These are phyloP conservation scores for Asclepias syriaca DNA, from an alignment of 257 asterid genomes.

Conservation along the genomic window DNA sequence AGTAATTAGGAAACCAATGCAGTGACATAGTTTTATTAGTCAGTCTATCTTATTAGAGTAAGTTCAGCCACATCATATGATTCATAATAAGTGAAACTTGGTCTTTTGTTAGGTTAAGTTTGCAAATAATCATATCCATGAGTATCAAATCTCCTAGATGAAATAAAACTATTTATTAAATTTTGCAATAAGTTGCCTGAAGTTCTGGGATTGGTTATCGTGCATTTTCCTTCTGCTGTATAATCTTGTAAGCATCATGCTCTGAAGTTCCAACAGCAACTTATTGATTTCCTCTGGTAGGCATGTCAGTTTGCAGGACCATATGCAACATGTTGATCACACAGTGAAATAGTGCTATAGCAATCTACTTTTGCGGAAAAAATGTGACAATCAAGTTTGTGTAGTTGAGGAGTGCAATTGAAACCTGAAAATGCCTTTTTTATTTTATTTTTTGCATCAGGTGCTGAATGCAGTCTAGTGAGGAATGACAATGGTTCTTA, in stretches of 20 bases:
- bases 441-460: constrained; percentile 28
- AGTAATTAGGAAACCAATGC: background rate
- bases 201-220: background rate
- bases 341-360: background rate
- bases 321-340: background rate
- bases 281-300: background rate
- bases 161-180: background rate
- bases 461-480: constrained; percentile 55
- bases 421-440: background rate
- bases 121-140: background rate
- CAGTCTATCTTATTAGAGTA: background rate
- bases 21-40: background rate
- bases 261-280: background rate
- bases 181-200: background rate
- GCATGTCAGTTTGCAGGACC: background rate
- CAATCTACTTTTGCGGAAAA: background rate
- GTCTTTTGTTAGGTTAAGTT: background rate
- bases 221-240: too few species aligned
- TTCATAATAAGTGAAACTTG: background rate
- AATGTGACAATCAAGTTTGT: background rate
- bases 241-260: background rate
- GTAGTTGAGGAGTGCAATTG: background rate
- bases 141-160: background rate
- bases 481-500: constrained; percentile 52
- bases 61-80: background rate